Conservation (phyloP, 148 eudicot genomes). For the Nepenthes gracilis region DNA sequence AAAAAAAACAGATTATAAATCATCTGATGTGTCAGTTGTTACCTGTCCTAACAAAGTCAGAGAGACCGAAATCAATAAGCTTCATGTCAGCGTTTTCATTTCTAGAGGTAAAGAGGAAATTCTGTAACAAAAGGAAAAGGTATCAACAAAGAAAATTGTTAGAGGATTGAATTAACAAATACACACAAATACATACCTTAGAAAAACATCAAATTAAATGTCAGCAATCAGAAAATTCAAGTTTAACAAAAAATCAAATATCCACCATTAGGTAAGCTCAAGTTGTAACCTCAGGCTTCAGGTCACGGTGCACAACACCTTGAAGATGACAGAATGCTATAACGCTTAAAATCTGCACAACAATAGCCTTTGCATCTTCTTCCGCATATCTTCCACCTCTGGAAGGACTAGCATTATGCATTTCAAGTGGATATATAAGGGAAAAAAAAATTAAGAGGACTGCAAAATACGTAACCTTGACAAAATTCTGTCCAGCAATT, state of each 20-base stretch:
- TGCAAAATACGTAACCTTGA: slow-evolving; percentile 43
- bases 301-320: slow-evolving; percentile 98
- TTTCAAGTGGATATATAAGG: not conserved
- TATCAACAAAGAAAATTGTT: not conserved
- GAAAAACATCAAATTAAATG: not conserved
- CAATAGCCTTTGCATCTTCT: slow-evolving; percentile 76
- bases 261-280: not conserved
- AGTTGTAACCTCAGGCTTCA: slow-evolving; percentile 77
- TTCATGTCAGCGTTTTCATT: slow-evolving; percentile 79
- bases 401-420: slow-evolving; percentile 12
- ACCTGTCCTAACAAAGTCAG: slow-evolving; percentile 91
- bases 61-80: slow-evolving; percentile 92
- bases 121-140: slow-evolving; percentile 40
- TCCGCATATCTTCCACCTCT: slow-evolving; percentile 95
- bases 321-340: slow-evolving; percentile 96
- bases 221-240: not conserved
- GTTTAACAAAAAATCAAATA: not conserved
- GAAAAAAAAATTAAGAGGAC: not conserved
- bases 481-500: slow-evolving; percentile 83
- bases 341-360: slow-evolving; percentile 66
- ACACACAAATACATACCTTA: no score
- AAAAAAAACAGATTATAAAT: no score
- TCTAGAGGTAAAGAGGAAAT: slow-evolving; percentile 77
- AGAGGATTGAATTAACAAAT: no score
- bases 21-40: slow-evolving; percentile 4